These are phyloP conservation scores for Candida chilensis DNA, from an alignment of 805 yeast species.

Conservation along the genomic window DNA sequence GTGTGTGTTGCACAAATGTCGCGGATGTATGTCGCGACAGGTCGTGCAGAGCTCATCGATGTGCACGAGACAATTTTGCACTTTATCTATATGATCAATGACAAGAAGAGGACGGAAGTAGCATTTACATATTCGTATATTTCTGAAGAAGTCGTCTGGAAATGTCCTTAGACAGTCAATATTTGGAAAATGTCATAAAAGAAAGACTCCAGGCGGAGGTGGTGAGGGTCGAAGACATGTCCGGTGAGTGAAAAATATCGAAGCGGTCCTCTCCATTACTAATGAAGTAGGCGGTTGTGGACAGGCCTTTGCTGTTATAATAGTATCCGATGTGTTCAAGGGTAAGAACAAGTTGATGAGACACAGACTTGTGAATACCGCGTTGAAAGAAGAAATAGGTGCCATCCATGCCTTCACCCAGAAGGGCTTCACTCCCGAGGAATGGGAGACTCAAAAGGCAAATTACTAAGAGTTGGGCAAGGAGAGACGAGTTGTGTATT, in stretches of 20 bases:
- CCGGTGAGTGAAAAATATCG: conserved; percentile 12
- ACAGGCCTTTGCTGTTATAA: conserved; percentile 90
- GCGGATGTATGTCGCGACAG: no score
- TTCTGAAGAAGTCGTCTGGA: no score
- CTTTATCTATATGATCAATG: no score
- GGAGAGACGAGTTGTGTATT: no score
- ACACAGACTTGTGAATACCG: conserved; percentile 75
- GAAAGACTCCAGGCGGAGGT: conserved; percentile 51
- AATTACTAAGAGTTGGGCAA: neutral
- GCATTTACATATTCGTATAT: no score
- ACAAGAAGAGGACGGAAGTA: no score
- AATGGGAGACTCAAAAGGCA: conserved; percentile 50
- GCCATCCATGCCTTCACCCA: conserved; percentile 93
- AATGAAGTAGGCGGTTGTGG: conserved; percentile 77
- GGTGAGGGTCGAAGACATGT: conserved; percentile 69
- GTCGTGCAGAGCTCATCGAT: no score
- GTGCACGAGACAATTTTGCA: no score
- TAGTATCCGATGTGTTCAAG: conserved; percentile 63
- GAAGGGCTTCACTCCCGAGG: conserved; percentile 79
- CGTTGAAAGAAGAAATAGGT: conserved; percentile 78
- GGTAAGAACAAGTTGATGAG: conserved; percentile 83
- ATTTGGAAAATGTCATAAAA: conserved; percentile 38
- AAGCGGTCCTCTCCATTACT: neutral
- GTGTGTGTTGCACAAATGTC: no score
- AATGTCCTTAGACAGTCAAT: conserved; percentile 4